Percentiles rank a stretch among this genome's conserved stretches.
Conservation (phyloP, 1,284 basidiomycete genomes). For the Cutaneotrichosporon dermatis region DNA sequence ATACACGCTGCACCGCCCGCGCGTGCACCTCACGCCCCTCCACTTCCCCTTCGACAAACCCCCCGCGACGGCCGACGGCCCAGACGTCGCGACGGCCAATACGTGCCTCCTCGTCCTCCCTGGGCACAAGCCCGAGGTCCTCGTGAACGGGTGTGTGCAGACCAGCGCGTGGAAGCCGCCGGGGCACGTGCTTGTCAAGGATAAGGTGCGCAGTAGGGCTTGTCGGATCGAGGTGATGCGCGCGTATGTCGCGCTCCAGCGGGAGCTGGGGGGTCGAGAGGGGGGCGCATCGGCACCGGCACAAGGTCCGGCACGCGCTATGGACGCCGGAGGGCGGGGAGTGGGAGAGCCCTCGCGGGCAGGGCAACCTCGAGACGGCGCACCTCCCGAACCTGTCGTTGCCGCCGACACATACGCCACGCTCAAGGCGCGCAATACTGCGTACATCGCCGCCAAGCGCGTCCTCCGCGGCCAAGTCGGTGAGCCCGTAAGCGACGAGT, state of each 20-base stretch:
- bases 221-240: conserved; percentile 51
- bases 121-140: conserved; percentile 35
- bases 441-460: conserved; percentile 55
- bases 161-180: conserved; percentile 34
- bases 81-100: conserved; percentile 4
- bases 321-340: too few relatives aligned
- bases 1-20: conserved; percentile 47
- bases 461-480: conserved; percentile 50
- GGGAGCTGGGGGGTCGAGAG: conserved; percentile 10
- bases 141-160: conserved; percentile 19
- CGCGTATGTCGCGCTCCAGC: conserved; percentile 41
- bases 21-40: conserved; percentile 56
- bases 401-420: conserved; percentile 44
- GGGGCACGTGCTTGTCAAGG: conserved; percentile 22
- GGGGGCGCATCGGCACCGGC: too few relatives aligned
- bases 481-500: neutral
- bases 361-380: too few relatives aligned
- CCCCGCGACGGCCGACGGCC: conserved; percentile 50
- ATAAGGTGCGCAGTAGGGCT: conserved; percentile 26
- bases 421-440: conserved; percentile 44
- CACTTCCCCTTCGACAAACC: conserved; percentile 5
- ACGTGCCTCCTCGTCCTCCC: conserved; percentile 14
- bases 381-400: too few relatives aligned
- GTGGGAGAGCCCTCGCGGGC: too few relatives aligned
- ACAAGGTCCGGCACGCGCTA: too few relatives aligned